Base-by-base conservation (phyloP, 371 early-diverging fungal genomes). In the Mucor lusitanicus region DNA sequence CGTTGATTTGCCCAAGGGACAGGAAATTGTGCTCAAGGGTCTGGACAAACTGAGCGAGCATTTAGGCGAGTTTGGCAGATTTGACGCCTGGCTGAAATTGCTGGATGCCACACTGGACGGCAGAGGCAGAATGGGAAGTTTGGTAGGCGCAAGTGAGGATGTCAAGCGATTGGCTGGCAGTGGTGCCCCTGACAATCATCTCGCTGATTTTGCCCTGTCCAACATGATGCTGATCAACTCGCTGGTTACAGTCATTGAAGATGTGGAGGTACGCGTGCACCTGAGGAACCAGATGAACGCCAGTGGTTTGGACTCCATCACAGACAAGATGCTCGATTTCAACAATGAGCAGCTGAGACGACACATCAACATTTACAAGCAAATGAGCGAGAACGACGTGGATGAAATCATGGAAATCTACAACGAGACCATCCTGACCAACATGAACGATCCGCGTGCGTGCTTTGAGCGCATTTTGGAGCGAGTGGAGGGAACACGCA, bases 141-240 rank as follows among this genome's bases (percentile, higher is more conserved):
- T 90, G 42, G 94, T 94, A 2, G 92, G 91, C 3, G 94, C 90
- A 21, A 90, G 91, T 62, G 92, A 90, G 19, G 94, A 91, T 69
- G 76, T 90, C 63, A 85, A 88, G 33, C 85, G 89, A 67, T 65
- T 88, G 28, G 87, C 86, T 6, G 85, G 84, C 25, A 70, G 73
- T 39, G 76, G 77, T 37, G 85, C 87, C 15, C 82, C 86, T 11
- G 94, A 95, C 64, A 85, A 84, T 28, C 92, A 94, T n/a, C 71
- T 95, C 40, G 85, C 85, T 25, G 94, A 95, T 71, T 94, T 92
- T 59, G 90, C 87, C 67, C 74, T 94, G 30, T 91, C 94, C 19
- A 92, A 91, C 68, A 87, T 95, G 83, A 91, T 95, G 68, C 80
- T 95, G 28, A 86, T 95, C 70, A 95, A 95, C 68, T 91, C 93